Percentiles rank a stretch among this genome's conserved stretches.
Conservation (phyloP, 352 stramenopile genomes). For the Globisporangium nagaii region DNA sequence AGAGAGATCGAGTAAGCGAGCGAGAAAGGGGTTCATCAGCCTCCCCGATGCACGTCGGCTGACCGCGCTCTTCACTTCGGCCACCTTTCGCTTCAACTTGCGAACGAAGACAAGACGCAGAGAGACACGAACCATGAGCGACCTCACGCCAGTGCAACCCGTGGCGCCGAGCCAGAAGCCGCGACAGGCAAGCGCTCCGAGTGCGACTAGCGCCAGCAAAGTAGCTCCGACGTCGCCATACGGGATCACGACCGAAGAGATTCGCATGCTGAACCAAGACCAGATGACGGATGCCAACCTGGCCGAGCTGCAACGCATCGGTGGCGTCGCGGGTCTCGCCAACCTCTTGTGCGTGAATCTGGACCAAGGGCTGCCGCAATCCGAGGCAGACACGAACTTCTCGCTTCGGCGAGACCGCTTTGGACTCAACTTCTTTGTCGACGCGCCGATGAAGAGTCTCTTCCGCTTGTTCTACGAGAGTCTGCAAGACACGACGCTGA, state of each 20-base stretch:
- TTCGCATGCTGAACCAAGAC: slow-evolving; percentile 66
- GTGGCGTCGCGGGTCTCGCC: slow-evolving; percentile 45
- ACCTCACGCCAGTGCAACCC: slow-evolving; percentile 50
- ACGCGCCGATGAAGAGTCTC: slow-evolving; percentile 78
- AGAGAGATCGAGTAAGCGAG: neutral
- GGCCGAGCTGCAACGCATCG: slow-evolving; percentile 49
- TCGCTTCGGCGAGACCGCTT: slow-evolving; percentile 47
- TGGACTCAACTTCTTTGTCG: slow-evolving; percentile 56
- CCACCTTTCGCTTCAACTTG: neutral
- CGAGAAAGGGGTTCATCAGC: neutral
- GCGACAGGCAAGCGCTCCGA: slow-evolving; percentile 11
- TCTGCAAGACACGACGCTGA: slow-evolving; percentile 87
- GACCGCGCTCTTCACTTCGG: neutral
- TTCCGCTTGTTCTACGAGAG: slow-evolving; percentile 81
- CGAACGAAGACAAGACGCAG: neutral
- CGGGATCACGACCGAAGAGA: slow-evolving; percentile 64
- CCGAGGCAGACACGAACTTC: slow-evolving; percentile 57
- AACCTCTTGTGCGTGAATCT: slow-evolving; percentile 66
- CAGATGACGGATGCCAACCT: slow-evolving; percentile 81
- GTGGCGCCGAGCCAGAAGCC: slow-evolving; percentile 17
- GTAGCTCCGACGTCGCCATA: slow-evolving; percentile 66
- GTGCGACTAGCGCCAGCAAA: slow-evolving; percentile 35
- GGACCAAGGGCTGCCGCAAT: slow-evolving; percentile 52
- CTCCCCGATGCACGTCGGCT: neutral
- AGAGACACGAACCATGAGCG: slow-evolving; percentile 14